phyloP scores from a whole-genome alignment of 305 asterid genomes.

The Solanum hybrid region DNA sequence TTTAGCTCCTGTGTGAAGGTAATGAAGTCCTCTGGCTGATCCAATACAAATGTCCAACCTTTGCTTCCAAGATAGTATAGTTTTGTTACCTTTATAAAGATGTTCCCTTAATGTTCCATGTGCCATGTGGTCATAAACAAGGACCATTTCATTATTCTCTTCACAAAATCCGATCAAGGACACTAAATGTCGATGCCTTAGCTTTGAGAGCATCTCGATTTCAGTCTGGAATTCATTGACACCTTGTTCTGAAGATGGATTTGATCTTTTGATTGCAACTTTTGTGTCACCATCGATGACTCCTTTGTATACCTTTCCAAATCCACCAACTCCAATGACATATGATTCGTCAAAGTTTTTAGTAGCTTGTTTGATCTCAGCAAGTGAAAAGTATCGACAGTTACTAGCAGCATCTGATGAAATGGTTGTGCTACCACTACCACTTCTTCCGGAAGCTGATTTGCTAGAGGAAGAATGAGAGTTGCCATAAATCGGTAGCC shows the following conservation, averaged over 20 bases:
- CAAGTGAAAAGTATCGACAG: constrained; percentile 61
- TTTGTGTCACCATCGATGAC: constrained; percentile 43
- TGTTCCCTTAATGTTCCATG: constrained; percentile 79
- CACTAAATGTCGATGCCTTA: constrained; percentile 73
- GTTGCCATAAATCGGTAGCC: constrained; percentile 69
- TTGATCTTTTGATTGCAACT: constrained; percentile 82
- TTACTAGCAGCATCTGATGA: constrained; percentile 73
- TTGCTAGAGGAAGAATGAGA: constrained; percentile 33
- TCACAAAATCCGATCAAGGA: constrained; percentile 87
- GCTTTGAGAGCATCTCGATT: constrained; percentile 73
- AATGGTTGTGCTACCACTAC: constrained; percentile 31
- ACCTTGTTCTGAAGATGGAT: constrained; percentile 90
- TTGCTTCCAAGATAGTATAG: constrained; percentile 60
- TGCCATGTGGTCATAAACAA: constrained; percentile 83
- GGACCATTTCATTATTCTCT: constrained; percentile 74
- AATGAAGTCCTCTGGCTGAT: constrained; percentile 79
- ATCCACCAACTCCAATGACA: constrained; percentile 87
- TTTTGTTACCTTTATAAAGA: constrained; percentile 62
- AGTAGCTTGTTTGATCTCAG: constrained; percentile 58
- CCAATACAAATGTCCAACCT: constrained; percentile 74
- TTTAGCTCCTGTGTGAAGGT: constrained; percentile 79
- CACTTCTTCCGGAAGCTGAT: constrained; percentile 34
- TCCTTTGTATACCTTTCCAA: constrained; percentile 86
- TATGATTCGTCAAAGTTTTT: constrained; percentile 72
- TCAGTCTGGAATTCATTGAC: constrained; percentile 83